These are phyloP conservation scores for Elaphomyces granulatus DNA, from an alignment of 495 filamentous ascomycete species.

Conservation along the genomic window DNA sequence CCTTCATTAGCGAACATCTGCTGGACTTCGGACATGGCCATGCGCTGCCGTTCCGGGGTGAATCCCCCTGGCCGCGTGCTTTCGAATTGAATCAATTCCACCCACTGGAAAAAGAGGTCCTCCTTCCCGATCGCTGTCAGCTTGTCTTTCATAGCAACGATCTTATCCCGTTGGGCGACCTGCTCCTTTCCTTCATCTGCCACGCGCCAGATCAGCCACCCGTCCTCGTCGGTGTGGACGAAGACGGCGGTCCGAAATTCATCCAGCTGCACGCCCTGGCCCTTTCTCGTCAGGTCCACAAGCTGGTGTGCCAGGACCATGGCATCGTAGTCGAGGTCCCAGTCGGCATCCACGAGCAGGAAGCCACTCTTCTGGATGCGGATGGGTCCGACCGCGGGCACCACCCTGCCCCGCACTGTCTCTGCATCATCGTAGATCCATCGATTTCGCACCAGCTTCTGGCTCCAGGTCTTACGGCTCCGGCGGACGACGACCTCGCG, in stretches of 20 bases:
- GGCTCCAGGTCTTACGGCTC: slow-evolving; percentile 33
- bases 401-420: slow-evolving; percentile 31
- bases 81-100: slow-evolving; percentile 74
- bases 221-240: slow-evolving; percentile 46
- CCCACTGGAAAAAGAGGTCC: slow-evolving; percentile 70
- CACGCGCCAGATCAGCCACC: slow-evolving; percentile 48
- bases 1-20: slow-evolving; percentile 53
- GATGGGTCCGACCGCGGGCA: slow-evolving; percentile 48
- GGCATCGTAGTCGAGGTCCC: slow-evolving; percentile 64
- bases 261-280: slow-evolving; percentile 32
- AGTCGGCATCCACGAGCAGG: slow-evolving; percentile 59
- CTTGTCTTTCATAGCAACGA: slow-evolving; percentile 56
- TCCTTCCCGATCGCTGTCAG: slow-evolving; percentile 63
- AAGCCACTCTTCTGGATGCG: slow-evolving; percentile 63
- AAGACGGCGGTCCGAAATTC: slow-evolving; percentile 50
- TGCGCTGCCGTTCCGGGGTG: slow-evolving; percentile 48
- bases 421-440: slow-evolving; percentile 35
- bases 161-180: slow-evolving; percentile 38
- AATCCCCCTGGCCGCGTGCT: slow-evolving; percentile 60
- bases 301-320: slow-evolving; percentile 57
- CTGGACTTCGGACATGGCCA: slow-evolving; percentile 48
- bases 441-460: slow-evolving; percentile 24
- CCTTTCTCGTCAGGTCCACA: slow-evolving; percentile 34
- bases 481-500: slow-evolving; percentile 62
- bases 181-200: slow-evolving; percentile 37